These are phyloP conservation scores for Schizonepeta tenuifolia DNA, from an alignment of 257 asterid species.

Conservation along the genomic window DNA sequence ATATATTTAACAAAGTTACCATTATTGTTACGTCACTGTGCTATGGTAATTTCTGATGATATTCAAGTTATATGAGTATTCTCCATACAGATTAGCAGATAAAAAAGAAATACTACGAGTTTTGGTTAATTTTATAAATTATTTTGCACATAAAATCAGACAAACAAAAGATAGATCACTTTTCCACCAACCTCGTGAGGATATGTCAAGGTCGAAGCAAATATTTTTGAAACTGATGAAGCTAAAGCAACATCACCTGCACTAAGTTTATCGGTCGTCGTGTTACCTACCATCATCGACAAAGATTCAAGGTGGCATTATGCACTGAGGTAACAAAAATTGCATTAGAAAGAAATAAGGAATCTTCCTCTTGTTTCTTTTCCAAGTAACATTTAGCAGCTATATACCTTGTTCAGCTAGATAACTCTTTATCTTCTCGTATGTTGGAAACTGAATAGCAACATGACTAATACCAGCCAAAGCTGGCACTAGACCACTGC, in stretches of 20 bases:
- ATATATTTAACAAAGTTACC: too few species aligned
- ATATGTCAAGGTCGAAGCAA: constrained; percentile 93
- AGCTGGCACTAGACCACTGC: constrained; percentile 98
- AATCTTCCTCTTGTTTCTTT: neutral
- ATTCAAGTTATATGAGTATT: neutral
- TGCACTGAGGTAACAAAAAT: constrained; percentile 16
- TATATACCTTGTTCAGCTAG: constrained; percentile 72
- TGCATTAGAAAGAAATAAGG: constrained; percentile 7
- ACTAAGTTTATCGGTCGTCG: constrained; percentile 66
- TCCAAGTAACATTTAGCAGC: neutral
- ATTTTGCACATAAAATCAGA: neutral
- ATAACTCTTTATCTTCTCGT: constrained; percentile 79
- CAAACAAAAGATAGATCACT: neutral
- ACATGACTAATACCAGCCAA: constrained; percentile 94
- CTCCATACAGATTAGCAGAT: neutral
- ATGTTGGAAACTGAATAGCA: constrained; percentile 91
- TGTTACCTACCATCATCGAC: constrained; percentile 56
- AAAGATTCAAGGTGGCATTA: constrained; percentile 24
- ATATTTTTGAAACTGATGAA: constrained; percentile 88
- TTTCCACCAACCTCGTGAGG: constrained; percentile 79
- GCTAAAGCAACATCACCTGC: constrained; percentile 88
- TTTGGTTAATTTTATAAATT: neutral
- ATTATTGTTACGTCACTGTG: too few species aligned
- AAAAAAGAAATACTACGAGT: too few species aligned
- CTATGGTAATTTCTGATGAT: too few species aligned